Evolutionary conservation across 2,329 filamentous ascomycete genomes (phyloP).

Genomic region (Ophiocordyceps camponoti-floridani): DNA sequence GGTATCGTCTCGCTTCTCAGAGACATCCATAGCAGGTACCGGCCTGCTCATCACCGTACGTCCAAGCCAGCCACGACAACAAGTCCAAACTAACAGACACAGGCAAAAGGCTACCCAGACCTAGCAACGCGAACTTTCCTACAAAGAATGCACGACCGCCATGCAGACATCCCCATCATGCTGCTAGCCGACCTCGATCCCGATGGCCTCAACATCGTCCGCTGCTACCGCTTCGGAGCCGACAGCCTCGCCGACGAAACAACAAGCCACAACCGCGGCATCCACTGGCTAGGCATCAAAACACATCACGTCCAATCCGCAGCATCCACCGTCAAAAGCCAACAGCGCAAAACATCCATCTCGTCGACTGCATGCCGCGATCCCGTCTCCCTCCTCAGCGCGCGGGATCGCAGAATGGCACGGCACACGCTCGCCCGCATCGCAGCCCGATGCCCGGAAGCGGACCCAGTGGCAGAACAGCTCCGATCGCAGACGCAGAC

Average conservation of each 20-base stretch:
- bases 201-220: conserved; percentile 55
- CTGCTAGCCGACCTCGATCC: conserved; percentile 61
- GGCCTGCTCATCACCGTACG: conserved; percentile 52
- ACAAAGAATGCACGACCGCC: conserved; percentile 26
- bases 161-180: conserved; percentile 36
- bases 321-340: neutral
- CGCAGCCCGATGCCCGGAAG: conserved; percentile 8
- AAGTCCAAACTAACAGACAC: neutral
- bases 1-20: conserved; percentile 36
- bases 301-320: conserved; percentile 18
- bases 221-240: conserved; percentile 59
- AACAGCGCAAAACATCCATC: conserved; percentile 4
- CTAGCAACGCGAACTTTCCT: conserved; percentile 51
- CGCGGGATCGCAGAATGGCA: conserved; percentile 40
- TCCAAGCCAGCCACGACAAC: neutral
- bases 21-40: conserved; percentile 24
- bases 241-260: conserved; percentile 40
- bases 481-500: conserved; percentile 42
- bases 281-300: conserved; percentile 48
- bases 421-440: conserved; percentile 29
- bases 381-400: conserved; percentile 23
- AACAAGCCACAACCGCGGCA: conserved; percentile 24
- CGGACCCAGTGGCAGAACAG: conserved; percentile 16
- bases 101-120: conserved; percentile 76
- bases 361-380: conserved; percentile 11